These are phyloP conservation scores for Emmonsia crescens DNA, from an alignment of 2,329 filamentous ascomycete genomes.

Conservation along the genomic window DNA sequence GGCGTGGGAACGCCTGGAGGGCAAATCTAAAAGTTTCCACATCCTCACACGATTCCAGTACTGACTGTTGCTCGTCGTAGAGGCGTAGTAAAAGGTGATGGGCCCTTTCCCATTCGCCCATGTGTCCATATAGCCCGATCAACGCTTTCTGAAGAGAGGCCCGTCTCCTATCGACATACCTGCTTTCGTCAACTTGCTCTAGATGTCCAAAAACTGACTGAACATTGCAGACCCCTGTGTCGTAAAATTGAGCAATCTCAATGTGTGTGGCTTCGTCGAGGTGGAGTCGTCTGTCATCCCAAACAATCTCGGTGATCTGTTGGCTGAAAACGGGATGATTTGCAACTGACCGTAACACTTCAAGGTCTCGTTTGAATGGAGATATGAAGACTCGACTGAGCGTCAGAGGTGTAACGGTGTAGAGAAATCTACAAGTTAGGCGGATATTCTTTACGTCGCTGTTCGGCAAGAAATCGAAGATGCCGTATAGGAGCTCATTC, in stretches of 20 bases:
- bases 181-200: background rate
- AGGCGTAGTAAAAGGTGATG: background rate
- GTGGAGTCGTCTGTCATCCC: slow-evolving; percentile 1
- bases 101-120: background rate
- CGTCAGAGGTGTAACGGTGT: background rate
- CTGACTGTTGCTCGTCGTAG: background rate
- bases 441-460: slow-evolving; percentile 1
- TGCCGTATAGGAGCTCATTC: background rate
- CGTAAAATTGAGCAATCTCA: background rate
- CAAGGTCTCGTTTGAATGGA: background rate
- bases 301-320: slow-evolving; percentile 1
- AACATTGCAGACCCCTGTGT: slow-evolving; percentile 2
- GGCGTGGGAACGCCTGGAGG: background rate
- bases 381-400: background rate
- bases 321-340: background rate
- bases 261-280: background rate
- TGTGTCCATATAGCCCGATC: background rate
- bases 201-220: background rate
- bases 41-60: background rate
- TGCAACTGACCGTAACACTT: background rate
- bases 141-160: background rate
- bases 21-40: background rate
- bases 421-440: background rate
- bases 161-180: background rate
- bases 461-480: background rate